Conservation (phyloP, 2,329 filamentous ascomycete species). For the Aspergillus tamarii region DNA sequence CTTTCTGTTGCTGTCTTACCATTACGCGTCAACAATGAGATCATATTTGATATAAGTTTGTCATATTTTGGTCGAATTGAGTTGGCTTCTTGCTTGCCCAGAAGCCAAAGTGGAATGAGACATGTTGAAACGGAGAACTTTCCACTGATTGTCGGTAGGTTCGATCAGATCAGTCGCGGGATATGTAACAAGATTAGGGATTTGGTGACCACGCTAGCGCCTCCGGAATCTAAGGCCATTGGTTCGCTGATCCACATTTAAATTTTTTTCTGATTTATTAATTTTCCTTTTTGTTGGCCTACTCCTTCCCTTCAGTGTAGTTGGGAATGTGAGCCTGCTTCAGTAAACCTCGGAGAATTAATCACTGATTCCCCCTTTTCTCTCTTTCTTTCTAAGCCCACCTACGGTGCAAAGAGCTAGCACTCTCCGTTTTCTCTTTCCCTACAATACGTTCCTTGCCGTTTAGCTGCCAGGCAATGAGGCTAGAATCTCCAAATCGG, state of each 20-base stretch:
- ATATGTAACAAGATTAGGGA: conserved; percentile 1
- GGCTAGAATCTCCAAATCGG: conserved; percentile 1
- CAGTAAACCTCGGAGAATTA: neutral
- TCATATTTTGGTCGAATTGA: neutral
- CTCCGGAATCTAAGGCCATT: neutral
- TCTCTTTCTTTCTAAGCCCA: neutral
- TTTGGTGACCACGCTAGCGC: neutral
- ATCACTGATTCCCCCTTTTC: neutral
- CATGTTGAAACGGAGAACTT: neutral
- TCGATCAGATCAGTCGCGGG: neutral
- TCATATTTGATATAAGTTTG: neutral
- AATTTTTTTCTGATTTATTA: neutral
- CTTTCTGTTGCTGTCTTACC: neutral
- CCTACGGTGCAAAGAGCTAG: neutral
- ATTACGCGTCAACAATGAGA: neutral
- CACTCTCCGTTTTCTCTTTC: neutral
- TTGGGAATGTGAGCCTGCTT: neutral
- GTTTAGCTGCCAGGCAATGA: neutral
- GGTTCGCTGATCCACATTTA: neutral
- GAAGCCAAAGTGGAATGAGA: neutral
- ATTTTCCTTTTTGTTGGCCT: neutral
- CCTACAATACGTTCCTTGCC: neutral
- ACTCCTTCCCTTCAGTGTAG: neutral
- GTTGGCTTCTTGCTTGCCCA: neutral
- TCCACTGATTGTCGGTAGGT: neutral